phyloP scores from a whole-genome alignment of 1,284 basidiomycete genomes.

The Singerocomus inundabilis region DNA sequence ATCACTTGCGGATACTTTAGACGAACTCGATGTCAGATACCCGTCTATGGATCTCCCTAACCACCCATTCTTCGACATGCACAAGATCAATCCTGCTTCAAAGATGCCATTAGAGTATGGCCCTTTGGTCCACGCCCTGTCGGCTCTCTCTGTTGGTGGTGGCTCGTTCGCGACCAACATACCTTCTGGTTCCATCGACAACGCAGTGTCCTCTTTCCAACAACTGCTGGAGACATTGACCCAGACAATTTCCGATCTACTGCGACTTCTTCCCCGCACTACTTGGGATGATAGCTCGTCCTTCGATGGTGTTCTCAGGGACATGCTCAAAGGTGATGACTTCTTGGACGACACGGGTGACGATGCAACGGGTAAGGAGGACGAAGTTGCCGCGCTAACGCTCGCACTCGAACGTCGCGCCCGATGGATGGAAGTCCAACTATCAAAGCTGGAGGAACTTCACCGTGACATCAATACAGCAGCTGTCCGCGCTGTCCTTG shows the following conservation, averaged over 20 bases:
- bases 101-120: conserved; percentile 79
- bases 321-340: conserved; percentile 83
- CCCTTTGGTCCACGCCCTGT: conserved; percentile 78
- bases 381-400: conserved; percentile 79
- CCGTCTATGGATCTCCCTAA: conserved; percentile 62
- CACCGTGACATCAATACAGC: conserved; percentile 85
- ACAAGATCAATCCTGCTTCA: conserved; percentile 65
- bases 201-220: conserved; percentile 82
- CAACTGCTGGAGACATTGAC: conserved; percentile 81
- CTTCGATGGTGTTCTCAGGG: conserved; percentile 77
- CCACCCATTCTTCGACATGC: conserved; percentile 71
- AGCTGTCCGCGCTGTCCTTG: conserved; percentile 74
- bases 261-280: conserved; percentile 76
- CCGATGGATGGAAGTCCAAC: conserved; percentile 85
- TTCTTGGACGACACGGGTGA: conserved; percentile 73
- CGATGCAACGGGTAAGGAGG: conserved; percentile 61
- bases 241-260: conserved; percentile 79
- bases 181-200: conserved; percentile 79
- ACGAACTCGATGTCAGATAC: conserved; percentile 60
- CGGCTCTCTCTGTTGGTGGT: conserved; percentile 78
- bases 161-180: conserved; percentile 80
- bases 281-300: conserved; percentile 86
- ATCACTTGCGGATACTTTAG: conserved; percentile 58
- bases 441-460: conserved; percentile 80
- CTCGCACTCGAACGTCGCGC: conserved; percentile 78